A percentile compares a stretch with the other conserved stretches of the same genome.
Conservation (phyloP, 1,284 basidiomycete species). For the Cutaneotrichosporon daszewskae region DNA sequence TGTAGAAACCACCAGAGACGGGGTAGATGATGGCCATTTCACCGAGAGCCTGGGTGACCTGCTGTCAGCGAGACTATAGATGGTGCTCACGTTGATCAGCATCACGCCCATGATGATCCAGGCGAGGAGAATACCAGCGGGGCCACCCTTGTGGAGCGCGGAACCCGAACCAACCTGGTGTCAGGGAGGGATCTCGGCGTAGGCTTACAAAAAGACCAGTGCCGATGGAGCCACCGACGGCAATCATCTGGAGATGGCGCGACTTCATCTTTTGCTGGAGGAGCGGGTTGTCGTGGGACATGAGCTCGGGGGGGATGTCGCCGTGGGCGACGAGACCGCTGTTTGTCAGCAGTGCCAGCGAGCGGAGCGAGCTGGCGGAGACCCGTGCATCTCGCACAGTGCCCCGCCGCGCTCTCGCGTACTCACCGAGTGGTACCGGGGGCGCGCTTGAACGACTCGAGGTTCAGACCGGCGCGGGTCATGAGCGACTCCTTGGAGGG, state of each 20-base stretch:
- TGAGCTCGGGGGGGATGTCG: conserved; percentile 27
- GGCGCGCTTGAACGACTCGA: conserved; percentile 49
- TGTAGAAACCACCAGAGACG: conserved; percentile 51
- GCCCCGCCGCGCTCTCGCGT: too few species aligned
- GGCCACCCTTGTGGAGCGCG: conserved; percentile 50
- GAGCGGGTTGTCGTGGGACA: conserved; percentile 36
- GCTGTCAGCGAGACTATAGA: too few species aligned
- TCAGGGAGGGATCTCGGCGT: too few species aligned
- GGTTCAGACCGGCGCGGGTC: conserved; percentile 46
- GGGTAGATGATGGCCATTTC: conserved; percentile 51
- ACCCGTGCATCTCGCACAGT: too few species aligned
- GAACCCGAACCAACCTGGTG: conserved; percentile 51
- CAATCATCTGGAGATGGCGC: conserved; percentile 43
- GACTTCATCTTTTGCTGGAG: conserved; percentile 49
- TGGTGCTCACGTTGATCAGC: conserved; percentile 25
- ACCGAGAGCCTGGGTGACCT: conserved; percentile 45
- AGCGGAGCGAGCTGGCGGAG: too few species aligned
- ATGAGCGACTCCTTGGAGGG: conserved; percentile 41
- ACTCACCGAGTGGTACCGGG: conserved; percentile 45
- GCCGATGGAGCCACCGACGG: conserved; percentile 52
- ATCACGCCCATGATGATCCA: conserved; percentile 39
- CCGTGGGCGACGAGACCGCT: conserved; percentile 38
- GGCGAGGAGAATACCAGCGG: conserved; percentile 48
- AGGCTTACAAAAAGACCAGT: conserved; percentile 48
- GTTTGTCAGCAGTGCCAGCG: too few species aligned